Percentiles rank a stretch among this genome's conserved stretches.
Conservation (phyloP, 179 eudicot species). For the Sideroxylon spinosum region DNA sequence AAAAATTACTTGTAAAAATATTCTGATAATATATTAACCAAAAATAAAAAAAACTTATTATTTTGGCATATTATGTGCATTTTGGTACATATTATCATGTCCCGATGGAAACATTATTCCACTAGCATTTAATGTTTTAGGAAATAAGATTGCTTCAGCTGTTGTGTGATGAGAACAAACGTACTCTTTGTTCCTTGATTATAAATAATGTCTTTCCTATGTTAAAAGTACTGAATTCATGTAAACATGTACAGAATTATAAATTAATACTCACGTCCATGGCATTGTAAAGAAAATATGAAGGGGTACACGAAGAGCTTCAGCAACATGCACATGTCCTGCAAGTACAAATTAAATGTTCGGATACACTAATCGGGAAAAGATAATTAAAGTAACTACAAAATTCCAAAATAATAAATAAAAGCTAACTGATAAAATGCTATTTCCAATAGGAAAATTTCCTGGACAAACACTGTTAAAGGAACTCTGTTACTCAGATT, state of each 20-base stretch:
- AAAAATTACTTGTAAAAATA: no score
- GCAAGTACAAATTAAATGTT: slow-evolving; percentile 22
- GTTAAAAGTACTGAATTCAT: not conserved
- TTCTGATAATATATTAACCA: no score
- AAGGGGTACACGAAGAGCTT: slow-evolving; percentile 74
- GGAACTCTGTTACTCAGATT: not conserved
- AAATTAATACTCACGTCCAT: slow-evolving; percentile 76
- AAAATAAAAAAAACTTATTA: no score
- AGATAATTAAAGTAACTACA: not conserved
- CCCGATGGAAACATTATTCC: no score
- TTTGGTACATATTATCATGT: no score
- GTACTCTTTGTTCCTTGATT: no score
- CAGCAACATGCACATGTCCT: slow-evolving; percentile 95
- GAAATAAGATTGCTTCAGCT: no score
- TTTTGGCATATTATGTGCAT: no score
- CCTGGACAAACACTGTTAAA: not conserved
- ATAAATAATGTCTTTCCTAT: not conserved
- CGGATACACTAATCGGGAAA: not conserved
- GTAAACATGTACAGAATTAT: slow-evolving; percentile 1
- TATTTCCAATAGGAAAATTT: not conserved
- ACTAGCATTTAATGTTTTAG: no score
- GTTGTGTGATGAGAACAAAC: no score
- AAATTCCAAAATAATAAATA: not conserved
- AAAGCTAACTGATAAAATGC: not conserved
- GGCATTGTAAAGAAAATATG: slow-evolving; percentile 97